These are phyloP conservation scores for Phytopythium sindhum DNA, from an alignment of 352 stramenopile genomes.

Conservation along the genomic window DNA sequence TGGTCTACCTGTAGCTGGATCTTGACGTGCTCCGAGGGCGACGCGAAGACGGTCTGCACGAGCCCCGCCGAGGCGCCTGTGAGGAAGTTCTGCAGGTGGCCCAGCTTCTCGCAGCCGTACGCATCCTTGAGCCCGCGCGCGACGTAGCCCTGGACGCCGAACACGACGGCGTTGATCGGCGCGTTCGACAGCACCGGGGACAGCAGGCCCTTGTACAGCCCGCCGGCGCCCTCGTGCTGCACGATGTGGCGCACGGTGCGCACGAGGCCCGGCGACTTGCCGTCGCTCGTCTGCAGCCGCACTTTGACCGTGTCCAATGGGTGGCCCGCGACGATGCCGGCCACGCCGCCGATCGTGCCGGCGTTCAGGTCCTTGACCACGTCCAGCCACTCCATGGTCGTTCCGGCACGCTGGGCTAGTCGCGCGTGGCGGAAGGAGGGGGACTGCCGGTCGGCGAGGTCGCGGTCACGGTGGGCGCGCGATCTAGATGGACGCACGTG, in stretches of 20 bases:
- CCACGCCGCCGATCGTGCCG: slow-evolving; percentile 75
- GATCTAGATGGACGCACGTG: neutral
- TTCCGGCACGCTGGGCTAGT: too few relatives aligned
- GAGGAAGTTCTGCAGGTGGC: slow-evolving; percentile 45
- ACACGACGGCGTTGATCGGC: slow-evolving; percentile 83
- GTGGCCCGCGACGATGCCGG: slow-evolving; percentile 74
- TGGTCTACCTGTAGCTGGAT: slow-evolving; percentile 77
- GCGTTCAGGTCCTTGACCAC: slow-evolving; percentile 82
- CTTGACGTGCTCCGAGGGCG: slow-evolving; percentile 78
- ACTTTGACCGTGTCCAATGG: slow-evolving; percentile 88
- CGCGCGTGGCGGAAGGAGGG: too few relatives aligned
- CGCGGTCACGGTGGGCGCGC: neutral
- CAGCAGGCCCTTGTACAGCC: slow-evolving; percentile 72
- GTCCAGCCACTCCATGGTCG: slow-evolving; percentile 73
- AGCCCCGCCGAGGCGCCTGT: slow-evolving; percentile 56
- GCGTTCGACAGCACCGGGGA: slow-evolving; percentile 81
- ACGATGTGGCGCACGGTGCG: slow-evolving; percentile 51
- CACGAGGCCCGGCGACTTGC: slow-evolving; percentile 29
- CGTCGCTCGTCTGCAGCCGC: slow-evolving; percentile 63
- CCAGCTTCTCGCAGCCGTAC: slow-evolving; percentile 23
- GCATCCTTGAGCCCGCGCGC: slow-evolving; percentile 41
- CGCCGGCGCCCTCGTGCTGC: slow-evolving; percentile 49
- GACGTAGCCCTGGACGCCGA: slow-evolving; percentile 68
- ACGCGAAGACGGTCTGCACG: slow-evolving; percentile 69
- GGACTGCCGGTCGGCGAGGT: too few relatives aligned